Conservation (phyloP, 2,329 filamentous ascomycete genomes). For the Fusarium sp. region DNA sequence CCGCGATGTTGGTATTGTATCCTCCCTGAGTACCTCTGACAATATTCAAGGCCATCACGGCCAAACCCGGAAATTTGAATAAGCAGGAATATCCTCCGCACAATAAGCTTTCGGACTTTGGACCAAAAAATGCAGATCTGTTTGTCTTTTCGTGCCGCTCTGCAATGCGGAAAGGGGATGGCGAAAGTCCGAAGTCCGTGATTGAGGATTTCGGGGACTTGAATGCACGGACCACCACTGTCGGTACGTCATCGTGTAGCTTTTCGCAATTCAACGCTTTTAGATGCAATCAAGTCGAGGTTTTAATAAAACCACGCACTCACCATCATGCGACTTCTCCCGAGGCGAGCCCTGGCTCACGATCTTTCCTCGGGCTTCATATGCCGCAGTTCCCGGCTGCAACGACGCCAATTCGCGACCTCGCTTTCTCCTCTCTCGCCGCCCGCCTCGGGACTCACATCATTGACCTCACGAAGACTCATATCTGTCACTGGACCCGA, state of each 20-base stretch:
- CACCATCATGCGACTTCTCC: slow-evolving; percentile 45
- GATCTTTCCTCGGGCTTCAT: slow-evolving; percentile 35
- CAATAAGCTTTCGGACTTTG: slow-evolving; percentile 15
- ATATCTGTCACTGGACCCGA: slow-evolving; percentile 85
- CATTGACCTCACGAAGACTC: slow-evolving; percentile 80
- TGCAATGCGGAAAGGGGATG: slow-evolving; percentile 4
- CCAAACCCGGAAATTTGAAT: slow-evolving; percentile 16
- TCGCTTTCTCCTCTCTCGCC: slow-evolving; percentile 56
- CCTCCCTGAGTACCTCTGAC: not conserved
- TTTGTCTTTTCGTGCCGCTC: slow-evolving; percentile 11
- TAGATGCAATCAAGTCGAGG: slow-evolving; percentile 17
- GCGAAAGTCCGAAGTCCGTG: slow-evolving; percentile 37
- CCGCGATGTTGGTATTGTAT: slow-evolving; percentile 5
- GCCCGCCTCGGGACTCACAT: slow-evolving; percentile 62
- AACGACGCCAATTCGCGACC: slow-evolving; percentile 52
- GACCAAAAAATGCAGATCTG: slow-evolving; percentile 17
- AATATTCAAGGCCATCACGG: not conserved
- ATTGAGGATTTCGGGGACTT: not conserved
- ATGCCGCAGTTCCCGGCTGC: slow-evolving; percentile 53
- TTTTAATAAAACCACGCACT: slow-evolving; percentile 26
- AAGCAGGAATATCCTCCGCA: slow-evolving; percentile 6
- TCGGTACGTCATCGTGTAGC: slow-evolving; percentile 44
- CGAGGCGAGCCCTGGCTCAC: slow-evolving; percentile 40
- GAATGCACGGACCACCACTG: slow-evolving; percentile 36
- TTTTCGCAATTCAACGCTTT: slow-evolving; percentile 30